Percentiles rank a stretch among this genome's conserved stretches.
phyloP scores from a whole-genome alignment of 805 yeast genomes.

The Ogataea paraovalis region DNA sequence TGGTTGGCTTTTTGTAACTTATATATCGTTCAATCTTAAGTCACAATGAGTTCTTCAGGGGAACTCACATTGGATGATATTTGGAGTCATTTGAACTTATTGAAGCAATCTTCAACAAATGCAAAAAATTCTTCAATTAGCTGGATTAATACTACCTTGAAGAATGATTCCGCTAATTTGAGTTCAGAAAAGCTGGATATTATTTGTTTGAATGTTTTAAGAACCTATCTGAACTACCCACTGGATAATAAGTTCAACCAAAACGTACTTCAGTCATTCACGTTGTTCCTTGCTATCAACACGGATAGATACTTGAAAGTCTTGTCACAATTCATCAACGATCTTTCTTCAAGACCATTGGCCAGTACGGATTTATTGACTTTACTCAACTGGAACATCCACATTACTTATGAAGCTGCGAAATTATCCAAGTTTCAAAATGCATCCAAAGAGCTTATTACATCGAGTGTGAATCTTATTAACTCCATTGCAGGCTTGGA shows the following conservation, averaged over 20 bases:
- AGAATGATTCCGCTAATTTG: slow-evolving; percentile 14
- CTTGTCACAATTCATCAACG: slow-evolving; percentile 38
- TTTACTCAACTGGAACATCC: slow-evolving; percentile 54
- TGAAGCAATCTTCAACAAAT: slow-evolving; percentile 33
- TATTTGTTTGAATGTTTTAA: slow-evolving; percentile 37
- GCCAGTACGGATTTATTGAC: slow-evolving; percentile 57
- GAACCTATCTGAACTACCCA: slow-evolving; percentile 44
- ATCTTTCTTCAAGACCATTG: slow-evolving; percentile 30
- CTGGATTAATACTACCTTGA: slow-evolving; percentile 28
- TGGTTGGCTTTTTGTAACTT: neutral
- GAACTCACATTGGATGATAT: slow-evolving; percentile 8
- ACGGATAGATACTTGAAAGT: slow-evolving; percentile 26
- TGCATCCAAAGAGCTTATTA: slow-evolving; percentile 19
- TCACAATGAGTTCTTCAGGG: slow-evolving; percentile 1
- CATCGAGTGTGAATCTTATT: slow-evolving; percentile 36
- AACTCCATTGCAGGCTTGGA: slow-evolving; percentile 33
- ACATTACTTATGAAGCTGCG: slow-evolving; percentile 29
- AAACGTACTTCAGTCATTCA: slow-evolving; percentile 38
- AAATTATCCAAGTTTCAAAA: slow-evolving; percentile 23
- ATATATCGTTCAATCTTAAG: neutral
- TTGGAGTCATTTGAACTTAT: slow-evolving; percentile 12
- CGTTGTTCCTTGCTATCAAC: slow-evolving; percentile 30
- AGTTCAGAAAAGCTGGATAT: slow-evolving; percentile 24
- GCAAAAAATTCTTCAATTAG: slow-evolving; percentile 34
- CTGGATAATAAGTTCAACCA: slow-evolving; percentile 47